Evolutionary conservation across 495 filamentous ascomycete genomes (phyloP), one percentile per base, ranked within the genome.

Genomic region (Penicillium canescens): DNA sequence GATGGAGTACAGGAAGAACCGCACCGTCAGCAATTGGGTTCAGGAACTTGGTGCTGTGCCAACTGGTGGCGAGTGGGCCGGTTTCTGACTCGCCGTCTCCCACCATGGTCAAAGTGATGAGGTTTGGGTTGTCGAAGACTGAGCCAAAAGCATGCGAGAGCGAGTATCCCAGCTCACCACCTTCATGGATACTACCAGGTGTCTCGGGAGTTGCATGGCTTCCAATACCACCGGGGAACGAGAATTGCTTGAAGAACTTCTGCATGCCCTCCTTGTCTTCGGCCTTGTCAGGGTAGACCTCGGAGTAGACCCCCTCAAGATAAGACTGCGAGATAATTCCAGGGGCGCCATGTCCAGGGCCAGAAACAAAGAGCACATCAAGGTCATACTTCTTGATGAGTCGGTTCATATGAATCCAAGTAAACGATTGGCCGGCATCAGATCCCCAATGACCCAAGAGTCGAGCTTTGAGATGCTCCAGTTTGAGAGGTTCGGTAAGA

Each of bases 51-150:
- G 79, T 89, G 72, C 82, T 84, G 64, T 89, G 86, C 87, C 87
- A 90, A 39, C 82, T 83, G 0, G 86, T 86, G 11, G 87, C 87
- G 38, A 89, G 72, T 4, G 86, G 87, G 0, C 86, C 86, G 0
- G 86, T 89, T 71, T 90, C 87, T 12, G 85, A 76, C 63, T 90
- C 87, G 52, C 87, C 87, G 60, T 90, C 87, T 31, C 87, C 87
- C 23, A 89, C 86, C 78, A 89, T 86, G 21, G 85, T 88, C 31
- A 89, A 47, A 35, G 84, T 78, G 61, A 90, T 89, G 42, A 89
- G 75, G 47, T 86, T 67, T 0, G 86, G 86, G 54, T 88, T 67
- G 63, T 89, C 87, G 49, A 84, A 89, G 20, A 89, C 87, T 16
- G 83, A 74, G 16, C 86, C 86, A 54, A 90, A 90, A 37, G 86